Conservation (phyloP, 2,329 filamentous ascomycete genomes). For the Cephalotrichum gorgonifer region DNA sequence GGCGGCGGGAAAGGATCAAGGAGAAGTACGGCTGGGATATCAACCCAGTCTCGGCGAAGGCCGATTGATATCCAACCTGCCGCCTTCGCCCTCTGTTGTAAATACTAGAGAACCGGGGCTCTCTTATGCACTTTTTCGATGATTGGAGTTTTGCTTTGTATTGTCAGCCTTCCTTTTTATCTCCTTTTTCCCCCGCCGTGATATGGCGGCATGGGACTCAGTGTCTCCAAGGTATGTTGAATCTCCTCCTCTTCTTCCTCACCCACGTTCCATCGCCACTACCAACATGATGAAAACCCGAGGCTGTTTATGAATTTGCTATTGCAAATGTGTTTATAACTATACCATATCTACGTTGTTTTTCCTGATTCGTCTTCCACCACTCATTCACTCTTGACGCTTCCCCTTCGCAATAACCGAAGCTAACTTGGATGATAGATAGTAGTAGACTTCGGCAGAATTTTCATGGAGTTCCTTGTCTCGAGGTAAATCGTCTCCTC, state of each 20-base stretch:
- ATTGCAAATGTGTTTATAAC: constrained; percentile 1
- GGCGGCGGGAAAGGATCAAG: constrained; percentile 70
- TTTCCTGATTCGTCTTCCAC: background rate
- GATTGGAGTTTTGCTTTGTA: constrained; percentile 27
- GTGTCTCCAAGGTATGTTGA: constrained; percentile 1
- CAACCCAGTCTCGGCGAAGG: constrained; percentile 47
- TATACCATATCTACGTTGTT: constrained; percentile 6
- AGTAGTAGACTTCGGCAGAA: background rate
- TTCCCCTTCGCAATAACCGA: background rate
- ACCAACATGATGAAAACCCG: constrained; percentile 28
- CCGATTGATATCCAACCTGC: constrained; percentile 18
- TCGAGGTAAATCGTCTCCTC: background rate
- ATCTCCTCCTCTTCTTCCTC: background rate
- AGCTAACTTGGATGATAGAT: background rate
- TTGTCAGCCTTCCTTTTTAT: constrained; percentile 9
- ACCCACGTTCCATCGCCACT: background rate
- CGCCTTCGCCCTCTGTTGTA: background rate
- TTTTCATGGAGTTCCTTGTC: background rate
- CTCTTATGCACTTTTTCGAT: constrained; percentile 22
- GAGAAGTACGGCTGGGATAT: constrained; percentile 84
- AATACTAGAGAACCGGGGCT: constrained; percentile 25
- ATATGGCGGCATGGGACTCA: background rate
- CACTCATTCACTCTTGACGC: background rate
- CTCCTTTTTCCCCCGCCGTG: background rate
- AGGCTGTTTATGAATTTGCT: constrained; percentile 35